A percentile compares a stretch with the other conserved stretches of the same genome.
Evolutionary conservation across 768 basidiomycete genomes (phyloP).

Genomic region (Panaeolus papilionaceus): DNA sequence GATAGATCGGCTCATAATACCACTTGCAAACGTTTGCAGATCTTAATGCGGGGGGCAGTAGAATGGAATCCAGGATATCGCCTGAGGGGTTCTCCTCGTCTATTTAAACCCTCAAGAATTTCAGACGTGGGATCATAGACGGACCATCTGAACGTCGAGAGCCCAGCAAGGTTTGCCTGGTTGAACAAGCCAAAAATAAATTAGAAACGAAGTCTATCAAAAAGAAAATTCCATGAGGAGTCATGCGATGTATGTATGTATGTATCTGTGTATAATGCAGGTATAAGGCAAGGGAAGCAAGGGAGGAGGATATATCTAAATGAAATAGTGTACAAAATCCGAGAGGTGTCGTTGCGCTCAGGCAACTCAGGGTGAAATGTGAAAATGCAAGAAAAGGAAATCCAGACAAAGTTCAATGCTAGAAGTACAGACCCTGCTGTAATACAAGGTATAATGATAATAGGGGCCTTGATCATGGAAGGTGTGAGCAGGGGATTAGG

Average conservation of each 20-base stretch:
- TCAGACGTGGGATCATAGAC: background rate
- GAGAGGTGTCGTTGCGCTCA: background rate
- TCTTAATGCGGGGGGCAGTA: background rate
- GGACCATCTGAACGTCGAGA: background rate
- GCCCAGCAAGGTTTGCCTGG: background rate
- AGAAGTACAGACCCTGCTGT: slow-evolving; percentile 3
- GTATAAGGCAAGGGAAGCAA: background rate
- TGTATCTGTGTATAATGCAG: background rate
- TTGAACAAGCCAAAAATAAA: background rate
- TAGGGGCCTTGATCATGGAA: background rate
- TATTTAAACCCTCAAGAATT: background rate
- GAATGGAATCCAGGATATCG: background rate
- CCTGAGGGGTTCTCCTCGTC: background rate
- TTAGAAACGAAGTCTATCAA: background rate
- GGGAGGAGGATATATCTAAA: background rate
- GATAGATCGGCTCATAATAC: slow-evolving; percentile 1
- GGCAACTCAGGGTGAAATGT: background rate
- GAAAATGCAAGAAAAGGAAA: background rate
- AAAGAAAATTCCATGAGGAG: background rate
- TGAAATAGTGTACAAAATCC: background rate
- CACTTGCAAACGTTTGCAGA: background rate
- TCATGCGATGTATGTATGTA: background rate
- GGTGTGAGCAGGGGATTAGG: background rate
- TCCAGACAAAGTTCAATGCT: background rate
- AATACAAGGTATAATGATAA: background rate